Base-by-base conservation (phyloP, 305 asterid species). In the Fraxinus latifolia region DNA sequence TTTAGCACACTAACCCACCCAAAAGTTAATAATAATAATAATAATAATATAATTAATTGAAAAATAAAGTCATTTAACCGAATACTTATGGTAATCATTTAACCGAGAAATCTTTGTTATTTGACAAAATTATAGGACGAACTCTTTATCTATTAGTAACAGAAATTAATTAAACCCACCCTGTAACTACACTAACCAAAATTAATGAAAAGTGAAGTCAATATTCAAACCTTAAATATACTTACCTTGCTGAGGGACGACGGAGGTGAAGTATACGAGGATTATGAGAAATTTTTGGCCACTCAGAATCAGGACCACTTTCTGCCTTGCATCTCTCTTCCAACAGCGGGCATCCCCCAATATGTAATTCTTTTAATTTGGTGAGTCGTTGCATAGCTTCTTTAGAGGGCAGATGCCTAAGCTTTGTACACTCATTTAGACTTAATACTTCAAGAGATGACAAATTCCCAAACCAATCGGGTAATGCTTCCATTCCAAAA, bases 391-490 rank as follows among this genome's bases (percentile, higher is more conserved):
- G 50, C 77, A 68, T 68, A 21, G 17, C 76, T 23, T 81, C 8
- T 8, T 34, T 5, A 15, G 79, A 25, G 7, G 77, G 55, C 23
- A 82, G 29, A 15, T 23, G 25, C 29, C 21, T 47, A 4, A 85
- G 83, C 71, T 58, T 82, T 6, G 7, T 9, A 4, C 79, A 81
- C 0, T 7, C 29, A 1, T 1, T 1, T 27, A 27, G 29, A 1
- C 2, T 0, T 7, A 85, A 23, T 0, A 0, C 0, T 44, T 37
- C 3, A 15, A 85, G 86, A 76, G 84, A 81, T 37, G 78, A 21
- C 23, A 83, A 37, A 55, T 81, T 82, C 11, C 62, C 85, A 2
- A 87, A 29, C 78, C 87, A 79, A 8, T 76, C 27, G 0, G 88
- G 84, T 23, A 85, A 75, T 1, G 27, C 74, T 58, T 80, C 47